Evolutionary conservation across 148 eudicot species (phyloP), one percentile per base, ranked within the genome.

Genomic region (Diospyros kaki): DNA sequence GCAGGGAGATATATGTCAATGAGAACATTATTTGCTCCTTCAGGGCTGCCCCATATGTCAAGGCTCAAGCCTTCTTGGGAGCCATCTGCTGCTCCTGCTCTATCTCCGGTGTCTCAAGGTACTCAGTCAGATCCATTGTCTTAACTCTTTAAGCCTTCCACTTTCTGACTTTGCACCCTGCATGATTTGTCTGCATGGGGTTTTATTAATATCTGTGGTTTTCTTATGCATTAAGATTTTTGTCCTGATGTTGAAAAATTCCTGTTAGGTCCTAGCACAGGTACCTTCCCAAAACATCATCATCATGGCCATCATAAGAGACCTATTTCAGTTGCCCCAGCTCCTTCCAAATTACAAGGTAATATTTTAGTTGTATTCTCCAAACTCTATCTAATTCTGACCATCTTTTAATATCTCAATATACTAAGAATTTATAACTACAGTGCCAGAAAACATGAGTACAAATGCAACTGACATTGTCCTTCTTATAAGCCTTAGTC

Each of bases 81-180:
- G 72, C 79, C 86, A 69, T 78, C 84, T 8, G 58, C 73, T 63
- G 83, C 80, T 15, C 89, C 88, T 45, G 78, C 87, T 81, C 89
- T 91, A 56, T 86, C 97, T 83, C 92, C 90, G 6, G 41, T 80
- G 43, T 61, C 81, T 83, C 89, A 72, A 85, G 97, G 98, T 92
- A 78, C 50, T 58, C 38, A 66, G 45, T 62, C 6, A 73, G 40
- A 64, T 43, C 7, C 64, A 59, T 70, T 48, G 46, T 75, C 28
- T 43, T 44, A 60, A n/a, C 2, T 53, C 63, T 52, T 60, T 40
- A 48, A 72, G 4, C n/a, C 18, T 59, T 17, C 72, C 58, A 60
- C 70, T 44, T 61, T 80, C n/a, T 67, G 45, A 52, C 18, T 66
- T 50, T 71, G 56, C 64, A 14, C 79, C 76, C 14, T 13, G 61